phyloP scores from a whole-genome alignment of 2,329 filamentous ascomycete species.

The Fusarium neocosmosporiellum region DNA sequence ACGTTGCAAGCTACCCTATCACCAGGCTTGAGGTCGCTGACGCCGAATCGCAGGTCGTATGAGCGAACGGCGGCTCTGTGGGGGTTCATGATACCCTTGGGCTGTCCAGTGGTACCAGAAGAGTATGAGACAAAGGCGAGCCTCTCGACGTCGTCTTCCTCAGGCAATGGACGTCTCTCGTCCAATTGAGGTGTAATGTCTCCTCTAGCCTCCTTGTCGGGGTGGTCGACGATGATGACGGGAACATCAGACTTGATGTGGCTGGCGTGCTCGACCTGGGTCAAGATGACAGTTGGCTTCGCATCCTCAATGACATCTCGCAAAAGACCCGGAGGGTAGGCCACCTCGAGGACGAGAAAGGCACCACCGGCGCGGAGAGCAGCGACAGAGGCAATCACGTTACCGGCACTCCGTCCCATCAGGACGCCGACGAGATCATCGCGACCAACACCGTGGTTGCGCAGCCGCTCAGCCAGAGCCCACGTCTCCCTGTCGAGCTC shows the following conservation, averaged over 20 bases:
- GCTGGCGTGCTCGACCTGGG: constrained; percentile 70
- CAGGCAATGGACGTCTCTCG: constrained; percentile 64
- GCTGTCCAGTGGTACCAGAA: constrained; percentile 80
- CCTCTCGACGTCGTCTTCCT: constrained; percentile 76
- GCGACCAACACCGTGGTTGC: constrained; percentile 74
- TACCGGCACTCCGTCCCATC: constrained; percentile 79
- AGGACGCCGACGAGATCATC: constrained; percentile 81
- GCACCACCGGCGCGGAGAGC: constrained; percentile 83
- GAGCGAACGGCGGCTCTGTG: constrained; percentile 79
- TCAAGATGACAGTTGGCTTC: constrained; percentile 76
- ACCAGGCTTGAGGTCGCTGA: constrained; percentile 76
- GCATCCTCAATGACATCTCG: constrained; percentile 83
- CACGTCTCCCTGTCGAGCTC: constrained; percentile 77
- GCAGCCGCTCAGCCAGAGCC: constrained; percentile 72
- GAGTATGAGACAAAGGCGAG: constrained; percentile 86
- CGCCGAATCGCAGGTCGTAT: constrained; percentile 76
- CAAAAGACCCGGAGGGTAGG: constrained; percentile 79
- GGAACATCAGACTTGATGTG: constrained; percentile 74
- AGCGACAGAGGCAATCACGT: constrained; percentile 82
- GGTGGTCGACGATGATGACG: constrained; percentile 72
- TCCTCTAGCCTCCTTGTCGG: constrained; percentile 44
- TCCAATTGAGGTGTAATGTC: constrained; percentile 47
- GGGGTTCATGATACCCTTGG: constrained; percentile 86
- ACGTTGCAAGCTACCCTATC: constrained; percentile 89
- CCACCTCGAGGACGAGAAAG: constrained; percentile 83